Evolutionary conservation across 768 basidiomycete species (phyloP).

Genomic region (Termitomyces sp.): DNA sequence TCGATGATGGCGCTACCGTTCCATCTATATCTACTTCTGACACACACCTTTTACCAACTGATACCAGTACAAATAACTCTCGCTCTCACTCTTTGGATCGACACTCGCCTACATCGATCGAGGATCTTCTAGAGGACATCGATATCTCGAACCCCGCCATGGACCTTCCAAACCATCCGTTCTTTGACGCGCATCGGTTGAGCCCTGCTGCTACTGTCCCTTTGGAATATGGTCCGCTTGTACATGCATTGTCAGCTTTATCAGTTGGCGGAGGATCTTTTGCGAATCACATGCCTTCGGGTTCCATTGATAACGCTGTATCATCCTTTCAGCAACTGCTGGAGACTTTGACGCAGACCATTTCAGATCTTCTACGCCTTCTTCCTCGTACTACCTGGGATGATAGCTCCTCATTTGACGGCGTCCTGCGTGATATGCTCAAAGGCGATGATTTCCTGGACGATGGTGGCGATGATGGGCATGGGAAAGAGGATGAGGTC

Average conservation of each 20-base stretch:
- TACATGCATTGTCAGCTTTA: conserved; percentile 81
- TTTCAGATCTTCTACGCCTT: conserved; percentile 80
- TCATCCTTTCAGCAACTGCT: conserved; percentile 87
- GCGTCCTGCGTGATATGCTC: conserved; percentile 82
- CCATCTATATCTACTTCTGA: conserved; percentile 49
- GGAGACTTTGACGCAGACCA: conserved; percentile 86
- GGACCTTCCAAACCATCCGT: conserved; percentile 65
- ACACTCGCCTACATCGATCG: conserved; percentile 47
- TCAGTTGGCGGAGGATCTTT: conserved; percentile 86
- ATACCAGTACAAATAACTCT: conserved; percentile 53
- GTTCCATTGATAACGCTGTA: conserved; percentile 88
- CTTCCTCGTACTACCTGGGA: conserved; percentile 90
- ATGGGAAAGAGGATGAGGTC: conserved; percentile 78
- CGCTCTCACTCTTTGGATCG: conserved; percentile 60
- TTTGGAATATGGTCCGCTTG: conserved; percentile 79
- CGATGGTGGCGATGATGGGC: conserved; percentile 61
- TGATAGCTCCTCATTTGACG: conserved; percentile 85
- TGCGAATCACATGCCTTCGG: conserved; percentile 77
- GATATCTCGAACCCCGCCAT: conserved; percentile 56
- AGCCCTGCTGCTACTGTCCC: conserved; percentile 79
- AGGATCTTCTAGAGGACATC: conserved; percentile 67
- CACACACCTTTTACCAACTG: conserved; percentile 35
- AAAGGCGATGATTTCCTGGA: conserved; percentile 86
- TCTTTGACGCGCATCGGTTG: conserved; percentile 71
- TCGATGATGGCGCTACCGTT: conserved; percentile 38